Evolutionary conservation across 164 flowering plant species (phyloP), one percentile per base, ranked within the genome.

Genomic region (Annona squamosa): DNA sequence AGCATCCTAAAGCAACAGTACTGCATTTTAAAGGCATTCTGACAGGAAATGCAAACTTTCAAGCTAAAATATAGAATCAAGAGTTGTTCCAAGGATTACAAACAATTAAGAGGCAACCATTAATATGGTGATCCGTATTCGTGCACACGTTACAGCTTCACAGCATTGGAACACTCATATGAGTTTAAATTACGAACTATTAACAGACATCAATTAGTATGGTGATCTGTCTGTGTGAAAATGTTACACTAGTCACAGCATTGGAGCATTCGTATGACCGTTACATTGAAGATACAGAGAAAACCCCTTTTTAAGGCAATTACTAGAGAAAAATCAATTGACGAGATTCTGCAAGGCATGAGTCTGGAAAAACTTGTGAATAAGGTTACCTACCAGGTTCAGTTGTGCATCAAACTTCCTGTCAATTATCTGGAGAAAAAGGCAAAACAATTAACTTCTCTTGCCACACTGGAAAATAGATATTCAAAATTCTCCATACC

Each of bases 381-480:
- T 17, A 37, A 18, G 5, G 72, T 69, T 57, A 16, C 74, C 71
- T 86, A 94, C 98, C 91, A 48, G 69, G 75, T 80, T 77, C 42
- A 65, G 43, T 44, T 79, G 85, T 66, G 75, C 77, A 75, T 84
- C 89, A 77, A 82, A 83, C 61, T 71, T 85, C 16, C 89, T 91
- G 5, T 87, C 90, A 46, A 92, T 86, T 76, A 94, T 90, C 98
- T 94, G 94, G 78, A 83, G 43, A 71, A 63, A 62, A 13, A 43
- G 19, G 37, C 44, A 56, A 69, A 61, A 68, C 67, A 44, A 66
- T 13, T 66, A 44, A 66, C 17, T 66, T 66, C 5, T n/a, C 18
- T 66, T 12, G 45, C 12, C 68, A 43, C 16, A 17, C 12, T 66
- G 16, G 68, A 44, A 66, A 42, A 66, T 46, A 66, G 13, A 66